Evolutionary conservation across 257 asterid genomes (phyloP).

Genomic region (Verbascum thapsus): DNA sequence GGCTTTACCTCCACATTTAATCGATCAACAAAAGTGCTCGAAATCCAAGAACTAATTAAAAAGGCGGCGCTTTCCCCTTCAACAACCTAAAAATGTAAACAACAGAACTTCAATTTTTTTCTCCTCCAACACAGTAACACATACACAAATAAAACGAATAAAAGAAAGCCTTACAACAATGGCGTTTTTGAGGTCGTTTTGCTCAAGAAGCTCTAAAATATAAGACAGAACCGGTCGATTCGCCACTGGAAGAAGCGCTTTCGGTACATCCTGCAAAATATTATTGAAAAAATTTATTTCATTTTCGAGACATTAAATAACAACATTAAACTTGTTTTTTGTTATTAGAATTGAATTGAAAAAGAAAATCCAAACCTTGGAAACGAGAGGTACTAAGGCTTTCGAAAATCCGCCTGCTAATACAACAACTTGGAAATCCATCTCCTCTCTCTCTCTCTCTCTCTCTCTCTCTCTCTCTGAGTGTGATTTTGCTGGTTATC

Average conservation of each 20-base stretch:
- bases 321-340: neutral
- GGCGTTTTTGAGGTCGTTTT: conserved; percentile 65
- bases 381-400: conserved; percentile 82
- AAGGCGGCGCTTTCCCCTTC: conserved; percentile 89
- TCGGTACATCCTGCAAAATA: conserved; percentile 78
- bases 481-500: neutral
- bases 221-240: conserved; percentile 81
- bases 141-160: neutral
- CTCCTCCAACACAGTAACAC: conserved; percentile 26
- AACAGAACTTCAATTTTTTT: conserved; percentile 6
- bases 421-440: conserved; percentile 96
- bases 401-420: conserved; percentile 92
- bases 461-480: neutral
- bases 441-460: conserved; percentile 2
- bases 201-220: conserved; percentile 87
- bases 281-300: neutral
- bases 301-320: conserved; percentile 12
- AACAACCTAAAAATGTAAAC: conserved; percentile 59
- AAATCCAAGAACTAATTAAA: conserved; percentile 85
- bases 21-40: conserved; percentile 79
- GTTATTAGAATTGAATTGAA: neutral
- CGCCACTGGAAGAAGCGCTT: conserved; percentile 87
- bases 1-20: conserved; percentile 75
- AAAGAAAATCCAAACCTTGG: conserved; percentile 74
- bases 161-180: conserved; percentile 59